Percentiles rank a stretch among this genome's conserved stretches.
These are phyloP conservation scores for Solanum microdontum DNA, from an alignment of 257 asterid species.

Conservation along the genomic window DNA sequence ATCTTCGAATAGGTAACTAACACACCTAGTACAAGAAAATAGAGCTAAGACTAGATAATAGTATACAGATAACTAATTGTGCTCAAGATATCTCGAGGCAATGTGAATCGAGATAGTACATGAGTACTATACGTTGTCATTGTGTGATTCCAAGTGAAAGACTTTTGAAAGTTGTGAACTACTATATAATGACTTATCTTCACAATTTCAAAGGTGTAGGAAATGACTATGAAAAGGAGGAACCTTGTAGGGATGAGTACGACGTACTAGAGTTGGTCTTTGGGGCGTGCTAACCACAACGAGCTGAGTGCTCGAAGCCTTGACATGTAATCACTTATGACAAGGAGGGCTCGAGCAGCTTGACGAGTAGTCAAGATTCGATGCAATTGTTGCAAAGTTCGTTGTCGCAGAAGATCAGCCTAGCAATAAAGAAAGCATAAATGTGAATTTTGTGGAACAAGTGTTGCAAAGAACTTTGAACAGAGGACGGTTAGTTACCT, in stretches of 20 bases:
- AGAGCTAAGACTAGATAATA: not conserved
- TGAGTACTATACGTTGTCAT: not conserved
- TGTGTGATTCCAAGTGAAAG: not conserved
- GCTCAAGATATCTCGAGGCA: not conserved
- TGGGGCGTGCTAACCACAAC: slow-evolving; percentile 81
- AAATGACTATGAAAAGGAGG: not conserved
- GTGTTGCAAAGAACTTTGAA: not conserved
- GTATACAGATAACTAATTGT: not conserved
- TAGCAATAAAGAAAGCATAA: not conserved
- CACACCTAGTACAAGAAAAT: not conserved
- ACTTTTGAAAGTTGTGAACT: not conserved
- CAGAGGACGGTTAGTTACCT: slow-evolving; percentile 19
- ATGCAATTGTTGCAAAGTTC: slow-evolving; percentile 76
- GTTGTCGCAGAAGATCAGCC: slow-evolving; percentile 90
- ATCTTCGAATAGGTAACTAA: not conserved
- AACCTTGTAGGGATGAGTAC: not conserved
- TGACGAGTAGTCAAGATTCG: slow-evolving; percentile 81
- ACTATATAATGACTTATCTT: not conserved
- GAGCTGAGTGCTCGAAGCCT: slow-evolving; percentile 78
- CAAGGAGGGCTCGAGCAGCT: slow-evolving; percentile 89
- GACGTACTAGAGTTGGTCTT: slow-evolving; percentile 11
- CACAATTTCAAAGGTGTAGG: not conserved
- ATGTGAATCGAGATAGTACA: not conserved
- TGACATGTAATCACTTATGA: slow-evolving; percentile 66
- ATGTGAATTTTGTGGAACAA: not conserved